Evolutionary conservation across 495 filamentous ascomycete species (phyloP), one percentile per base, ranked within the genome.

Genomic region (Delitschia confertaspora): DNA sequence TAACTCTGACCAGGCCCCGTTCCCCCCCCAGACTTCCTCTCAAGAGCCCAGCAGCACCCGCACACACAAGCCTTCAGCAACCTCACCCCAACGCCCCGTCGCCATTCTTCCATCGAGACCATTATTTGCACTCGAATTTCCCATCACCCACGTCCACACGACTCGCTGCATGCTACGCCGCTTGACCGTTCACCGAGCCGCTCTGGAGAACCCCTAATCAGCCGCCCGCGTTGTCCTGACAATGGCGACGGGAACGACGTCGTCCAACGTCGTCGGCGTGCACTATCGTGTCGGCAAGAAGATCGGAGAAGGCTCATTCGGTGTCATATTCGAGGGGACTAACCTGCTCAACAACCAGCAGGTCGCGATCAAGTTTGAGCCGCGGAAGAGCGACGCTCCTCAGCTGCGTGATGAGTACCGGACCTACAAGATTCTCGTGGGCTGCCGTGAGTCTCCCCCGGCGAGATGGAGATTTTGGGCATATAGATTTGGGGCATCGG

Each of bases 301-400:
- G 67, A 99, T 99, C 45, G 91, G 91, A 53, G 91, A 99, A 73
- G 91, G 91, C 17, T 95, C 88, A 9, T 99, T 99, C 56, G 91
- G 91, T 68, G 91, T 99, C 44, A 95, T 99, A 53, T 99, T 99
- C 50, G 91, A 99, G 66, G 91, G 91, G 33, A 95, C 87, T 55
- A 99, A 99, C 66, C 74, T 99, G 45, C 73, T 99, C 64, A 99
- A 99, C 73, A 95, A 91, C 66, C 91, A 96, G 65, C 91, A 95
- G 66, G 91, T 99, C 43, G 91, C 91, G 51, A 99, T 99, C 71
- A 99, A 99, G 72, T 99, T 99, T 69, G 89, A 99, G 82, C 91
- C 91, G 13, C 78, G 91, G 42, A 99, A 99, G 69, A 95, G 89
- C 59, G 91, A 99, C 72, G 91, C 91, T 50, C 91, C 91, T 27